Evolutionary conservation across 345 rosid genomes (phyloP).

Genomic region (Trapa bicornis): DNA sequence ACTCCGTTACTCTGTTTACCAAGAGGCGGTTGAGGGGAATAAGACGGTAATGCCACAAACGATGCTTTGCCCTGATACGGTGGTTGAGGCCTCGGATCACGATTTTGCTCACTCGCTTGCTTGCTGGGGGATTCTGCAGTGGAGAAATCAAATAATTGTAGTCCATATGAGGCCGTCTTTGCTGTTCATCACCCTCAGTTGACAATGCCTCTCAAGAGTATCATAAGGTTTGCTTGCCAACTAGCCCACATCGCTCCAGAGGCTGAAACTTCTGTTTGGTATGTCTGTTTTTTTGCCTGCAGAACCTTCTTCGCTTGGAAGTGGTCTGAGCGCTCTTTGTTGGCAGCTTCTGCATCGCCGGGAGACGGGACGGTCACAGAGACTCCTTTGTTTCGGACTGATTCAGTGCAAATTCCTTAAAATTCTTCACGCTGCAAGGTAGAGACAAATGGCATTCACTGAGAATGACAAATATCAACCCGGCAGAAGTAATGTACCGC

Average conservation of each 20-base stretch:
- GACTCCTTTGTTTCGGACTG: constrained; percentile 58
- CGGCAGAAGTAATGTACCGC: not conserved
- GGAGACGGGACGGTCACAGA: constrained; percentile 71
- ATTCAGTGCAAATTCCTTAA: constrained; percentile 69
- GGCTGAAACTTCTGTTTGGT: no score
- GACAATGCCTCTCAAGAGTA: not conserved
- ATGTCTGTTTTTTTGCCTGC: constrained; percentile 5
- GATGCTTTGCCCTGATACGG: no score
- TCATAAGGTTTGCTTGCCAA: not conserved
- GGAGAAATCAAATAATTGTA: no score
- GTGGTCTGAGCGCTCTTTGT: constrained; percentile 42
- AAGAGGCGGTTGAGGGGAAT: no score
- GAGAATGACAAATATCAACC: not conserved
- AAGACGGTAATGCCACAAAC: no score
- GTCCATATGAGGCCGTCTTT: no score
- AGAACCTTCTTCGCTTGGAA: constrained; percentile 67
- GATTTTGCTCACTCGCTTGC: no score
- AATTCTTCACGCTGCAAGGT: constrained; percentile 59
- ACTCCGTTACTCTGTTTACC: no score
- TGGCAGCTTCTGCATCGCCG: constrained; percentile 56
- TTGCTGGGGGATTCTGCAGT: no score
- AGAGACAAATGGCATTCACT: not conserved
- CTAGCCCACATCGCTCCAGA: not conserved
- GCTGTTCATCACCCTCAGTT: not conserved
- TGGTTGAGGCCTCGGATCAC: no score